Base-by-base conservation (phyloP, 2,329 filamentous ascomycete species). In the Ophiostoma triangulosporum region DNA sequence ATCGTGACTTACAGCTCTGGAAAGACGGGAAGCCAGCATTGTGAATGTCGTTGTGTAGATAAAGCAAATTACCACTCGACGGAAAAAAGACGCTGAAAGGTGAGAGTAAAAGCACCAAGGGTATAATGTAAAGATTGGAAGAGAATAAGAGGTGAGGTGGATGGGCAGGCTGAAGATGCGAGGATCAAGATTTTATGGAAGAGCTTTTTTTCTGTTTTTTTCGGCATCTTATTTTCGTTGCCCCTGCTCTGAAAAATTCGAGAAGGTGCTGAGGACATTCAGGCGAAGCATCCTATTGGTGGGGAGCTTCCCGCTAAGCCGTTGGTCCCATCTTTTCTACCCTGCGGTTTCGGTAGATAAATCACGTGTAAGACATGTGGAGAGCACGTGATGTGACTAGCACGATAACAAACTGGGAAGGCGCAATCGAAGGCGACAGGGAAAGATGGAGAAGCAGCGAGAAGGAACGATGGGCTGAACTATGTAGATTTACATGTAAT, bases 1-100 rank as follows among this genome's bases (percentile, higher is more conserved):
- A n/a, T 38, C 4, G 20, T 11, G 9, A 46, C 84, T 75, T 81
- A 88, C 84, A 79, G 82, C 83, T 77, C 83, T 80, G 65, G 80
- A 78, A 64, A 88, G 73, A 70, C 81, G 81, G 64, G 83, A 79
- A 66, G 83, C 75, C 72, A 88, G 69, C 84, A 88, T 87, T 68
- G 71, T 83, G 26, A 27, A 33, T 32, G 27, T 22, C 22, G 32
- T 32, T 49, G 43, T 45, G 40, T 12, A 45, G 35, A 33, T 40
- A 48, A 40, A 60, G 57, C 55, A 60, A 63, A 57, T 57, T 40
- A 32, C 43, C 43, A 52, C 43, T 56, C 54, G 31, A 31, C 22
- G 20, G 27, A 20, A 24, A 32, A 12, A 50, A 26, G 17, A 35
- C 43, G 22, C 27, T 27, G 24, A 15, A 57, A 55, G 50, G 29